phyloP scores from a whole-genome alignment of 2,329 filamentous ascomycete species.

The Hirsutella rhossiliensis region DNA sequence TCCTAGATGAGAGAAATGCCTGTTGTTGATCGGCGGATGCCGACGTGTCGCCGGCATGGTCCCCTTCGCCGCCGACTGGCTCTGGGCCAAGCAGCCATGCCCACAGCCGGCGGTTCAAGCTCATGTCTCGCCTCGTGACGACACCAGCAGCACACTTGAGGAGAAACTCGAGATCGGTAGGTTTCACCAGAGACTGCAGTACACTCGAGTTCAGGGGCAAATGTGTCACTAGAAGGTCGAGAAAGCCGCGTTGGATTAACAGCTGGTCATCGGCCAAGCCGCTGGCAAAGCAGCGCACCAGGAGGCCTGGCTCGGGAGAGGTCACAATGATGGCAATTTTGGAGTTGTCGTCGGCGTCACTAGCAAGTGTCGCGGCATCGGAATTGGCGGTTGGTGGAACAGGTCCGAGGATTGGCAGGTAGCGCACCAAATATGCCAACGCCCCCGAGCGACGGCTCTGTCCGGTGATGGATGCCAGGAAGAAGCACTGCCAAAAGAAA shows the following conservation, averaged over 20 bases:
- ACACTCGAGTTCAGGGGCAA: slow-evolving; percentile 75
- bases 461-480: slow-evolving; percentile 84
- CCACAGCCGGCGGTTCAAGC: slow-evolving; percentile 88
- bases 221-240: slow-evolving; percentile 85
- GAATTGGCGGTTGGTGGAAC: slow-evolving; percentile 1
- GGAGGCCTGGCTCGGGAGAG: slow-evolving; percentile 78
- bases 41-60: slow-evolving; percentile 34
- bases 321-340: slow-evolving; percentile 56
- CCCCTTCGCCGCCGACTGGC: slow-evolving; percentile 34
- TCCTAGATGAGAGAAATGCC: slow-evolving; percentile 41
- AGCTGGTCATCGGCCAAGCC: slow-evolving; percentile 80
- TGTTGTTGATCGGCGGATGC: slow-evolving; percentile 29
- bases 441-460: slow-evolving; percentile 74
- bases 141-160: slow-evolving; percentile 77
- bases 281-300: slow-evolving; percentile 84
- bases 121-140: slow-evolving; percentile 88
- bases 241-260: slow-evolving; percentile 84
- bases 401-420: slow-evolving; percentile 44
- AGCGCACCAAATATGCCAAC: slow-evolving; percentile 71
- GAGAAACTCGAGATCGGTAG: slow-evolving; percentile 68
- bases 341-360: slow-evolving; percentile 16
- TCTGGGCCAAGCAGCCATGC: slow-evolving; percentile 86
- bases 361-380: slow-evolving; percentile 1
- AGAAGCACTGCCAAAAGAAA: slow-evolving; percentile 98
- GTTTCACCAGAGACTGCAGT: slow-evolving; percentile 61